Conservation (phyloP, 202 grass and related monocot species). For the Musa balbisiana region DNA sequence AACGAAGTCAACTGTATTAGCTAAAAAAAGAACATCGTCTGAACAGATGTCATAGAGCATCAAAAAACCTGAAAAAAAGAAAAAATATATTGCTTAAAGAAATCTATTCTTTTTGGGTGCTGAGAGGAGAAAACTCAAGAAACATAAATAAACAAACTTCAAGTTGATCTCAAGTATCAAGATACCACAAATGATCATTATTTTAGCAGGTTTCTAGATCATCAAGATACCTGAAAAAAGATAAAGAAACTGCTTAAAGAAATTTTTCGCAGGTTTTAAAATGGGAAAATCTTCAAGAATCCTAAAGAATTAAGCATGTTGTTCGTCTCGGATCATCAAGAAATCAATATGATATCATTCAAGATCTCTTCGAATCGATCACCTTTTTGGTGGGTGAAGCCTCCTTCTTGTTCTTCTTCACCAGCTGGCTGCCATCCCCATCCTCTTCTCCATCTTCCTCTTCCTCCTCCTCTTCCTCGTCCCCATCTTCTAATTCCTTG, state of each 20-base stretch:
- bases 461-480: conserved; percentile 24
- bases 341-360: not conserved
- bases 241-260: too few relatives aligned
- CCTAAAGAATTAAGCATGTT: too few relatives aligned
- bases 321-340: too few relatives aligned
- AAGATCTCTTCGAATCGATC: not conserved
- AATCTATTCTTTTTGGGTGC: not conserved
- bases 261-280: too few relatives aligned
- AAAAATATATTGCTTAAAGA: not conserved
- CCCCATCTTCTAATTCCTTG: conserved; percentile 32
- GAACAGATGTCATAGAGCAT: not conserved
- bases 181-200: too few relatives aligned
- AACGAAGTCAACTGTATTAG: not conserved
- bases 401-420: conserved; percentile 40
- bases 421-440: conserved; percentile 30
- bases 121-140: not conserved
- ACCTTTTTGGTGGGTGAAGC: conserved; percentile 71
- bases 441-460: conserved; percentile 23
- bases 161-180: not conserved
- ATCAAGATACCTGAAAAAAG: too few relatives aligned
- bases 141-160: not conserved
- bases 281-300: too few relatives aligned
- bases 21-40: not conserved
- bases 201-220: too few relatives aligned
- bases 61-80: not conserved